Evolutionary conservation across 768 basidiomycete species (phyloP), one percentile per base, ranked within the genome.

Genomic region (Dictyophora rubrovolvata): DNA sequence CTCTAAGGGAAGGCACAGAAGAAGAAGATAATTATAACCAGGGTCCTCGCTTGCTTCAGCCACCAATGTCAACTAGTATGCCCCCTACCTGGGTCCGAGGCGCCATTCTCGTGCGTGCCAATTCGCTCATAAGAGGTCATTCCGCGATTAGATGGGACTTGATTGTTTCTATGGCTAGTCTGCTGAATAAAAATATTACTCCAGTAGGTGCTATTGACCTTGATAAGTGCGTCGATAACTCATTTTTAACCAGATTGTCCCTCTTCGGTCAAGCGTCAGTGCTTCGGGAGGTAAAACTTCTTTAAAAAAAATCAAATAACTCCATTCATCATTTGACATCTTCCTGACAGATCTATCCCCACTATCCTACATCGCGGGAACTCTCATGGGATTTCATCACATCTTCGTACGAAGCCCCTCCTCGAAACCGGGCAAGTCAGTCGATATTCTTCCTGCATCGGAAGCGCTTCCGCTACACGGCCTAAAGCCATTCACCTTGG

Each of bases 81-180:
- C 90, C 91, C 4, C 84, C 88, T 60, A 74, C 87, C 1, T 92
- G 92, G 87, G 89, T 92, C 33, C 84, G 91, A 56, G 91, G 86
- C 12, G 89, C 91, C 1, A 90, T 93, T 65, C 72, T 91, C 9
- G 78, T 94, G 64, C 87, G 91, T 63, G 86, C 89, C 78, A 94
- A 93, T 71, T 91, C 89, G 4, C 81, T 94, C 47, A 83, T 91
- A 56, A 85, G 91, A 5, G 91, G 90, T 0, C 92, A 93, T 71
- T 91, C 89, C 20, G 92, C 87, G 35, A 83, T 94, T 12, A 80
- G 90, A 37, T 84, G 84, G 79, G 82, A 85, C 61, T 79, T 93
- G 54, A 80, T 93, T 59, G 77, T 88, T 69, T 83, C 84, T 66
- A 90, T 94, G 82, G 79, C 78, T 61, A 77, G 80, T 18, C 77